Evolutionary conservation across 2,329 filamentous ascomycete species (phyloP), one percentile per base, ranked within the genome.

Genomic region (Claviceps digitariae): DNA sequence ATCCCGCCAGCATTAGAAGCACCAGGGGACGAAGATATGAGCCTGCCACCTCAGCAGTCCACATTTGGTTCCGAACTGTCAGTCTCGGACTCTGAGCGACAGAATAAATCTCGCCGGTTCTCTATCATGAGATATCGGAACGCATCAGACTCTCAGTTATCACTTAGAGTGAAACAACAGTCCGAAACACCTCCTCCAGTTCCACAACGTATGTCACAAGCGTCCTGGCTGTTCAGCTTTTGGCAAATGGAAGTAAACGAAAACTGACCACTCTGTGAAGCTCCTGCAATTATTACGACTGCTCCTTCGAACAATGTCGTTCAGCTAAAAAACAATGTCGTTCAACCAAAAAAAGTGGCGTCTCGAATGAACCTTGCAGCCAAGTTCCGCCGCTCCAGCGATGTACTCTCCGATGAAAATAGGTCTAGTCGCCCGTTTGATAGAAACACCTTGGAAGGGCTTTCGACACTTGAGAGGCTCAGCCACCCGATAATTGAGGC

Each of bases 81-180:
- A 23, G 38, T 44, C 20, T 34, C 25, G 21, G 74, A 81, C 62
- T 73, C 69, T 9, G 44, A 46, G 25, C 43, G 50, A 29, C 48
- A 50, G 34, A 69, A 70, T 36, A 82, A 77, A 61, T 76, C 81
- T 60, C 77, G 75, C 55, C 78, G 81, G 56, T 84, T 84, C 64
- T 83, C 79, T 53, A 74, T 95, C 68, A 74, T 95, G 70, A 84
- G 85, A 64, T 90, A 93, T 67, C 86, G 90, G 63, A 90, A 95
- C 77, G 90, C 89, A 57, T 96, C 90, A 9, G 91, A 97, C 70
- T 86, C 90, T 50, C 90, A 96, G 67, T 72, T 97, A 56, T 89
- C 88, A 12, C 74, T 82, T 31, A 80, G 82, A 65, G 84, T 85
- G 51, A 90, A 84, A 66, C 79, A 85, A 61, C 83, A 89, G 53